Evolutionary conservation across 2,329 filamentous ascomycete genomes (phyloP).

Genomic region (Scytalidium sp.): DNA sequence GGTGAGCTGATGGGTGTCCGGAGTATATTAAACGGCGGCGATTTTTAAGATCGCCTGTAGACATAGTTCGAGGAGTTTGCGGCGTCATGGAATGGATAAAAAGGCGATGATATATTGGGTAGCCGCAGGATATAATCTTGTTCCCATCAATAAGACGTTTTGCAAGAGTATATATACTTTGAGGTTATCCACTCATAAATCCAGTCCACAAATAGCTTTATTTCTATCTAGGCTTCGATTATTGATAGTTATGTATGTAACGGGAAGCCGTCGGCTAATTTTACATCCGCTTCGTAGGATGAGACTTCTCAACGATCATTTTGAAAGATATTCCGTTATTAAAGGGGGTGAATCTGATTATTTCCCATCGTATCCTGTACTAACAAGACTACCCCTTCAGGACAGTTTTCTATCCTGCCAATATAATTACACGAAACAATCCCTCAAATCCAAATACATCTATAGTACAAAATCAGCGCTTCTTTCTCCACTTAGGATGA

Average conservation of each 20-base stretch:
- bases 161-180: no score
- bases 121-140: neutral
- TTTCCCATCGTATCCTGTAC: neutral
- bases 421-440: neutral
- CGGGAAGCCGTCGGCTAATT: no score
- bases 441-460: neutral
- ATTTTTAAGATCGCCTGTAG: constrained; percentile 3
- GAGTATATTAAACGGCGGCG: constrained; percentile 22
- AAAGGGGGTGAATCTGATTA: neutral
- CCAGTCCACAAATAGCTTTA: no score
- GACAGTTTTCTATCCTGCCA: neutral
- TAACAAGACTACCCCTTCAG: neutral
- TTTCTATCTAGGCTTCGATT: neutral
- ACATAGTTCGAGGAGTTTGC: neutral
- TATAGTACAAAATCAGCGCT: neutral
- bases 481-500: neutral
- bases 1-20: constrained; percentile 51
- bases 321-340: neutral
- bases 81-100: neutral
- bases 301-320: neutral
- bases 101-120: neutral
- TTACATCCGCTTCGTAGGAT: neutral
- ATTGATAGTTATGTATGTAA: neutral
- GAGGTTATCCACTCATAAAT: neutral
- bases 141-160: no score